Evolutionary conservation across 768 basidiomycete genomes (phyloP).

Genomic region (Tulasnella sp.): DNA sequence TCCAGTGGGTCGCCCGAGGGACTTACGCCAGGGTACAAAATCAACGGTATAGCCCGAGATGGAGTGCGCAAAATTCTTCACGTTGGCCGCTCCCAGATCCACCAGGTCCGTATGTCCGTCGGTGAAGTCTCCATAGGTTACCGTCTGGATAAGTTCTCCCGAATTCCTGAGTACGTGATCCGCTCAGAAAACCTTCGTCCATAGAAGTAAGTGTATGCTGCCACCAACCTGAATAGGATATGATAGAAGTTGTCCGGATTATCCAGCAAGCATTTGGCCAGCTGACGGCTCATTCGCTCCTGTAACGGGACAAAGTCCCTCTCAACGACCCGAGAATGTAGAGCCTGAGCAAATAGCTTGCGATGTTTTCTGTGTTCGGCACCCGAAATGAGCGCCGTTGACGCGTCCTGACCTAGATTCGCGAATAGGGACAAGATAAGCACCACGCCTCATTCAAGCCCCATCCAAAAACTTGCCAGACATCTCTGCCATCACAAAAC

Average conservation of each 20-base stretch:
- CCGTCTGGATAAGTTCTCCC: background rate
- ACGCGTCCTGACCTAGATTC: background rate
- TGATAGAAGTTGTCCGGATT: background rate
- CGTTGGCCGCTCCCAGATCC: background rate
- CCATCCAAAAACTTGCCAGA: background rate
- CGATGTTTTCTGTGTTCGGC: background rate
- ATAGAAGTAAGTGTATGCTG: background rate
- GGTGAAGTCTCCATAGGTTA: background rate
- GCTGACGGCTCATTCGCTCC: background rate
- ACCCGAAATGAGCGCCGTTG: background rate
- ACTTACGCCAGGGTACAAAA: background rate
- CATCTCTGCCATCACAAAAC: slow-evolving; percentile 18
- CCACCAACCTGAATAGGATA: background rate
- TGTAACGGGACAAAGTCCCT: background rate
- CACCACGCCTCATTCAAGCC: background rate
- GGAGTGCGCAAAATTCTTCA: background rate
- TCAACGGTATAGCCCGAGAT: background rate
- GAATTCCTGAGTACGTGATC: background rate
- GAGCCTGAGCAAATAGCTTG: background rate
- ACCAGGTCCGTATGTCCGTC: slow-evolving; percentile 3
- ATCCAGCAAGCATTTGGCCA: background rate
- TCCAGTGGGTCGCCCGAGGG: background rate
- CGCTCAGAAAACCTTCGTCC: background rate
- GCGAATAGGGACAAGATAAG: background rate
- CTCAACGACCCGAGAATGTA: background rate